Evolutionary conservation across 805 yeast genomes (phyloP).

Genomic region (Candida incommunis): DNA sequence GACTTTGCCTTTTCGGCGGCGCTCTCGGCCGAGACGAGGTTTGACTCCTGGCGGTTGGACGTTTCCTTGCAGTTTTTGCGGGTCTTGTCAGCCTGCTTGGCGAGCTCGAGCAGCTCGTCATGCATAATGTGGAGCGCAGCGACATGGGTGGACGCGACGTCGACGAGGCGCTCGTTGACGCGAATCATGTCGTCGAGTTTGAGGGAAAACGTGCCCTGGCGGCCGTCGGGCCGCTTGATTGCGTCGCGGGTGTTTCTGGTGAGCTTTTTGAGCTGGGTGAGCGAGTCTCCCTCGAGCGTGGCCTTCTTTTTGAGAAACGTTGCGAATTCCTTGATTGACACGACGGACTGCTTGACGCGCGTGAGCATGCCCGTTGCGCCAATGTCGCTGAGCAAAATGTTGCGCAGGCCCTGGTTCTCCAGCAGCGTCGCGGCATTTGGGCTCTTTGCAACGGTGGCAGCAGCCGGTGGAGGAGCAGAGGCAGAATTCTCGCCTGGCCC

Average conservation of each 20-base stretch:
- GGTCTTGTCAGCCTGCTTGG: conserved; percentile 52
- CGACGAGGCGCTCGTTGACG: conserved; percentile 62
- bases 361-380: conserved; percentile 60
- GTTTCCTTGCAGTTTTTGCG: conserved; percentile 75
- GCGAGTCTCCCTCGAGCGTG: conserved; percentile 63
- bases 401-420: conserved; percentile 21
- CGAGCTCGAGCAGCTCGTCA: conserved; percentile 65
- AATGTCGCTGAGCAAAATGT: conserved; percentile 25
- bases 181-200: conserved; percentile 57
- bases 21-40: conserved; percentile 65
- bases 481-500: too few relatives aligned
- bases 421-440: conserved; percentile 10
- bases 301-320: conserved; percentile 69
- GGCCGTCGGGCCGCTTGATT: conserved; percentile 33
- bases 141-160: conserved; percentile 63
- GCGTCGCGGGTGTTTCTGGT: conserved; percentile 39
- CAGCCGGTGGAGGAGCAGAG: too few relatives aligned
- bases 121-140: conserved; percentile 72
- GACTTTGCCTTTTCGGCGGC: conserved; percentile 79
- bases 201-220: conserved; percentile 50
- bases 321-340: conserved; percentile 75
- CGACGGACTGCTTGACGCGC: conserved; percentile 65
- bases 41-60: conserved; percentile 69
- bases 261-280: conserved; percentile 57
- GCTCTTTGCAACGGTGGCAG: too few relatives aligned